phyloP scores from a whole-genome alignment of 208 protist species.

The Porcisia deanei region DNA sequence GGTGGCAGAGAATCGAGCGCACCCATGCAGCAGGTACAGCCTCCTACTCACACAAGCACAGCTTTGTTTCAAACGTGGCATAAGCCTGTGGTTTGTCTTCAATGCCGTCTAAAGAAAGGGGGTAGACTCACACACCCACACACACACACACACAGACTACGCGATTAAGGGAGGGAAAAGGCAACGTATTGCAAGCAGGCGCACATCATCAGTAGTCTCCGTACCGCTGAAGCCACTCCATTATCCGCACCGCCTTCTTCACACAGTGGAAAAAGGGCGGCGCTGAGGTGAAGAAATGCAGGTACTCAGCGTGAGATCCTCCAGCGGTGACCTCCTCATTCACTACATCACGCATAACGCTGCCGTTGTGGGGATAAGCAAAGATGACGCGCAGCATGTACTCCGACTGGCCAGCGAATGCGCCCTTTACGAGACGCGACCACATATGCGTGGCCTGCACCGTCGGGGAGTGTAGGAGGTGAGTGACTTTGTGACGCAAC shows the following conservation, averaged over 20 bases:
- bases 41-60: background rate
- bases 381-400: slow-evolving; percentile 70
- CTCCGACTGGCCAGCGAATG: slow-evolving; percentile 51
- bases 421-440: slow-evolving; percentile 18
- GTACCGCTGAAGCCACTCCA: slow-evolving; percentile 38
- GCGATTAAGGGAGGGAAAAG: too few relatives aligned
- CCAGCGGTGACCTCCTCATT: slow-evolving; percentile 38
- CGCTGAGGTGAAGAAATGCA: slow-evolving; percentile 49
- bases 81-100: background rate
- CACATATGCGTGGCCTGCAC: slow-evolving; percentile 23
- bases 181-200: background rate
- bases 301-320: slow-evolving; percentile 26
- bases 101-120: background rate
- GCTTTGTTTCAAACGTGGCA: background rate
- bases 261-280: slow-evolving; percentile 41
- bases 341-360: slow-evolving; percentile 59
- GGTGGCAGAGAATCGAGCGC: background rate
- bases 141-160: background rate
- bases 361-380: slow-evolving; percentile 79
- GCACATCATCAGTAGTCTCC: slow-evolving; percentile 23
- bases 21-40: background rate
- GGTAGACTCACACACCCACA: background rate
- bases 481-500: slow-evolving; percentile 15
- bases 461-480: slow-evolving; percentile 9
- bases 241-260: slow-evolving; percentile 50